Evolutionary conservation across 495 filamentous ascomycete genomes (phyloP).

Genomic region (Daldinia grandis): DNA sequence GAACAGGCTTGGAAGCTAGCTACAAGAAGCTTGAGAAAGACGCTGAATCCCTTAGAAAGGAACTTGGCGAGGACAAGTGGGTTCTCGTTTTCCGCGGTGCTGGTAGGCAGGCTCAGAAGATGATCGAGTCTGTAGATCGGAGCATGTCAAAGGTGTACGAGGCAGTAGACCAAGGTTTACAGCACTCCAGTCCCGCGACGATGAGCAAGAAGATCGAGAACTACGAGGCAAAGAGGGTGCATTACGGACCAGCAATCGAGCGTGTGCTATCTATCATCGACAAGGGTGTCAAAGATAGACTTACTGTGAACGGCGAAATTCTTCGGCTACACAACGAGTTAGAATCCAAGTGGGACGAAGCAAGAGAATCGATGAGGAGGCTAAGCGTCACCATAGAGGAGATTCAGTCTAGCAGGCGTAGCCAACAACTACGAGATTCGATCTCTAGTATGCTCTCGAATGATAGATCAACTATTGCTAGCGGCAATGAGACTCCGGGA

Average conservation of each 20-base stretch:
- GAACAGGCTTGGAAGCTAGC: conserved; percentile 72
- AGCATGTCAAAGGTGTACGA: conserved; percentile 85
- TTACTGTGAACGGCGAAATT: conserved; percentile 96
- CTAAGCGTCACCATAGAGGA: conserved; percentile 80
- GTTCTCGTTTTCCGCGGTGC: conserved; percentile 92
- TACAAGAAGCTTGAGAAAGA: conserved; percentile 87
- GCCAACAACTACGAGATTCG: conserved; percentile 86
- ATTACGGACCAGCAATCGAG: conserved; percentile 95
- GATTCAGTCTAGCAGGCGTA: conserved; percentile 67
- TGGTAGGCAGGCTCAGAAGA: conserved; percentile 89
- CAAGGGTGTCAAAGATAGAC: conserved; percentile 86
- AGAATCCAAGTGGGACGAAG: conserved; percentile 75
- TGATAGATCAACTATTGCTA: conserved; percentile 79
- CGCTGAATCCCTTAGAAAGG: conserved; percentile 83
- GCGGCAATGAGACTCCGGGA: conserved; percentile 78
- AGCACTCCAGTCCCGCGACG: conserved; percentile 70
- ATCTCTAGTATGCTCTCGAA: conserved; percentile 90
- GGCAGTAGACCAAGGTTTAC: conserved; percentile 74
- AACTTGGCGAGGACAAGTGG: conserved; percentile 95
- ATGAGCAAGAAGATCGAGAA: conserved; percentile 85
- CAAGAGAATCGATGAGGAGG: conserved; percentile 77
- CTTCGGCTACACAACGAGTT: conserved; percentile 83
- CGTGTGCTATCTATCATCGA: conserved; percentile 89
- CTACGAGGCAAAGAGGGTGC: conserved; percentile 93
- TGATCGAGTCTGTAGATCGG: conserved; percentile 91